phyloP scores from a whole-genome alignment of 73 alveolate species.

The Loxodes magnus region DNA sequence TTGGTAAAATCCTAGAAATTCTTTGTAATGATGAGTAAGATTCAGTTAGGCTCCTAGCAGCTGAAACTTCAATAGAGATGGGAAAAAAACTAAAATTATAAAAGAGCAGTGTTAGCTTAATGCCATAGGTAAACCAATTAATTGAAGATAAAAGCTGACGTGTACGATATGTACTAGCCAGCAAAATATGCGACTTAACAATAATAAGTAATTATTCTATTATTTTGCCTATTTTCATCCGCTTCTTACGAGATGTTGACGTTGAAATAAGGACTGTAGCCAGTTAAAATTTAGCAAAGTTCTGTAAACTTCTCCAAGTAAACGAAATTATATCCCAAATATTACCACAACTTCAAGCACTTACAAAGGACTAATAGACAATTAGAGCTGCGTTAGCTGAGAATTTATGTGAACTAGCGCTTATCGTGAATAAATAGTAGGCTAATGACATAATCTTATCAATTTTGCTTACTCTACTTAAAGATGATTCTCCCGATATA shows the following conservation, averaged over 20 bases:
- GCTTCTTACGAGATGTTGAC: slow-evolving; percentile 38
- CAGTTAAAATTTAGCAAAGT: slow-evolving; percentile 27
- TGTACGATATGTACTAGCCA: slow-evolving; percentile 41
- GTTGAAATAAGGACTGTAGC: slow-evolving; percentile 62
- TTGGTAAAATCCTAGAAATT: slow-evolving; percentile 24
- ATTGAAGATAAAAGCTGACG: slow-evolving; percentile 65
- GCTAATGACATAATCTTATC: slow-evolving; percentile 43
- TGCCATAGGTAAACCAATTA: slow-evolving; percentile 39
- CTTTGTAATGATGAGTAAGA: slow-evolving; percentile 47
- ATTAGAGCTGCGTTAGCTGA: slow-evolving; percentile 70
- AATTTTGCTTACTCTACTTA: slow-evolving; percentile 28
- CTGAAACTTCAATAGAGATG: slow-evolving; percentile 24
- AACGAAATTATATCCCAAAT: slow-evolving; percentile 33
- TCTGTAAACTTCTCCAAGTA: slow-evolving; percentile 27
- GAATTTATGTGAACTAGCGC: slow-evolving; percentile 56
- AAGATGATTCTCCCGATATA: slow-evolving; percentile 51
- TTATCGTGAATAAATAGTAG: slow-evolving; percentile 40
- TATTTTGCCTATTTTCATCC: slow-evolving; percentile 23
- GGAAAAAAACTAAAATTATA: too few species aligned
- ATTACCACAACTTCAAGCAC: slow-evolving; percentile 45
- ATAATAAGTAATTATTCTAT: slow-evolving; percentile 16
- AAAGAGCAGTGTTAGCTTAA: slow-evolving; percentile 18
- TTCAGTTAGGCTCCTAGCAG: slow-evolving; percentile 47
- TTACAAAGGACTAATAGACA: slow-evolving; percentile 44
- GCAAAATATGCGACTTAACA: slow-evolving; percentile 34